Evolutionary conservation across 1,284 basidiomycete genomes (phyloP).

Genomic region (Uromyces viciae-fabae): DNA sequence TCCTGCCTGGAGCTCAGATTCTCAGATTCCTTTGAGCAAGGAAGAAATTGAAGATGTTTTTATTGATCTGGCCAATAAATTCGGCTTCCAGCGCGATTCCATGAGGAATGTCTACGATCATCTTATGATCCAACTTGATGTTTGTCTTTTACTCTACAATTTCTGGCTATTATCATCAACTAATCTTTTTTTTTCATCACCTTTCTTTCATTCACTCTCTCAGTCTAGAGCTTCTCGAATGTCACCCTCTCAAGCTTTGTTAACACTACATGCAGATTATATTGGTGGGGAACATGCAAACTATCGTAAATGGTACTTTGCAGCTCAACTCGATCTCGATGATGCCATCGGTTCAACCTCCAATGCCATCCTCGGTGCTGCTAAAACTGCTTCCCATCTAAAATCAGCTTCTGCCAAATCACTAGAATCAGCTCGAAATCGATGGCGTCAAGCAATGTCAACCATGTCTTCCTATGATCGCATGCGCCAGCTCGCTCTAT

Average conservation of each 20-base stretch:
- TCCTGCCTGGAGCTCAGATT: constrained; percentile 86
- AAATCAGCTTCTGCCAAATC: constrained; percentile 71
- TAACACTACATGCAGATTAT: constrained; percentile 96
- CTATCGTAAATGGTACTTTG: constrained; percentile 81
- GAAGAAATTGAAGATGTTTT: constrained; percentile 99
- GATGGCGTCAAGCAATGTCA: constrained; percentile 98
- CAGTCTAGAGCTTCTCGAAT: constrained; percentile 85
- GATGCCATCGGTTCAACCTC: constrained; percentile 90
- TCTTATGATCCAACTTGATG: constrained; percentile 92
- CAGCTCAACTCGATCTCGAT: constrained; percentile 96
- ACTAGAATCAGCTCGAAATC: constrained; percentile 75
- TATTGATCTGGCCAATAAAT: constrained; percentile 96
- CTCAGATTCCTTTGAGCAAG: constrained; percentile 90
- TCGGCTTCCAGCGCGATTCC: constrained; percentile 88
- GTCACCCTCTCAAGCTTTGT: constrained; percentile 89
- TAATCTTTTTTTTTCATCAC: neutral
- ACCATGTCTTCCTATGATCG: constrained; percentile 98
- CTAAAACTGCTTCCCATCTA: constrained; percentile 59
- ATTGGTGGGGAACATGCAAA: constrained; percentile 73
- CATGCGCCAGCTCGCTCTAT: constrained; percentile 91
- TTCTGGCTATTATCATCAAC: neutral
- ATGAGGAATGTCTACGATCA: constrained; percentile 80
- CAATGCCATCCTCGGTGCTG: constrained; percentile 71
- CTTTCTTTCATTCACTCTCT: neutral
- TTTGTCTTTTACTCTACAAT: constrained; percentile 49